phyloP scores from a whole-genome alignment of 1,139 yeast species.

The Barnettozyma hawaiiensis region DNA sequence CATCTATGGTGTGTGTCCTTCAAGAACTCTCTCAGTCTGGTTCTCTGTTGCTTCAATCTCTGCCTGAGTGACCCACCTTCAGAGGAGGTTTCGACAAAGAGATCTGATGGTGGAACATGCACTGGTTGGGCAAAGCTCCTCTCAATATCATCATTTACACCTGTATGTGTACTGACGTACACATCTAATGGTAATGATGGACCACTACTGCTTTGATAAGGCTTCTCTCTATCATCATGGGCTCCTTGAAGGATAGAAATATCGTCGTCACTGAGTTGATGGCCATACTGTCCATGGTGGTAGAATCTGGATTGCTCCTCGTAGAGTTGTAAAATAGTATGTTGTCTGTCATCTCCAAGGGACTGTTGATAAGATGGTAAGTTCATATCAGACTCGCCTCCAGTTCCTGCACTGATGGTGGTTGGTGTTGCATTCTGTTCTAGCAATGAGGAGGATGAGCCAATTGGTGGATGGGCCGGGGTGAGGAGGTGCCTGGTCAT shows the following conservation, averaged over 20 bases:
- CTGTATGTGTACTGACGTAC: not conserved
- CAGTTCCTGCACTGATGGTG: not conserved
- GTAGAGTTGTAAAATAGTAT: constrained; percentile 4
- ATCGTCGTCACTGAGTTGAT: constrained; percentile 19
- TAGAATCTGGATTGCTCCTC: constrained; percentile 12
- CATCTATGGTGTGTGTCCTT: constrained; percentile 5
- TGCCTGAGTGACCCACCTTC: constrained; percentile 6
- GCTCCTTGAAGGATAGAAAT: constrained; percentile 10
- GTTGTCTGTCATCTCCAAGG: not conserved
- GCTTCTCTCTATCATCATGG: not conserved
- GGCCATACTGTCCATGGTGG: constrained; percentile 11
- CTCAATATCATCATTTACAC: not conserved
- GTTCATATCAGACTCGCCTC: not conserved
- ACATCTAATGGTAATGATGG: not conserved
- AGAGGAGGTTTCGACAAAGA: not conserved
- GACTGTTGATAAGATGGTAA: not conserved
- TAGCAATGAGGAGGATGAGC: not conserved
- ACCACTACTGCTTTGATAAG: not conserved
- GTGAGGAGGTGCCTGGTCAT: not conserved
- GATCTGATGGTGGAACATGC: not conserved
- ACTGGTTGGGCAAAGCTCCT: not conserved
- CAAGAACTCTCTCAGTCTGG: not conserved
- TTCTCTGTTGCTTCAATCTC: constrained; percentile 3
- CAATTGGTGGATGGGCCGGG: not conserved
- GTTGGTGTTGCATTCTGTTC: not conserved